Evolutionary conservation across 176 grass and related monocot species (phyloP), one percentile per base, ranked within the genome.

Genomic region (Bothriochloa decipiens): DNA sequence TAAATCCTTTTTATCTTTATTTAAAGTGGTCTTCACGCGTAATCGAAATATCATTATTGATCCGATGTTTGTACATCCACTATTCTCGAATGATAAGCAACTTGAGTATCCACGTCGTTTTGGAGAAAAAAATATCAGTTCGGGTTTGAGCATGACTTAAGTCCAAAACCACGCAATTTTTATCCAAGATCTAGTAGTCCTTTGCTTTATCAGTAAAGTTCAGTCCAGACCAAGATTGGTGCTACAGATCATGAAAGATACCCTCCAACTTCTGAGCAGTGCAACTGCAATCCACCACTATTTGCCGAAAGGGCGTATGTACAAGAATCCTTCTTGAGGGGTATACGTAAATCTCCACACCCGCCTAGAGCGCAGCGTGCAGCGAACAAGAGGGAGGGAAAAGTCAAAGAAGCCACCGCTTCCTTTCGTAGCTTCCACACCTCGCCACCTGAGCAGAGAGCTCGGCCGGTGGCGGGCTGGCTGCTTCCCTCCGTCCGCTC

Each of bases 391-490:
- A 77, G 10, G 29, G 35, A 23, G 14, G 76, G 8, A 23, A 63
- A 4, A 20, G 37, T 15, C 29, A 28, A 26, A 65, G 40, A 37
- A 65, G n/a, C 10, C 77, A 81, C 67, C 67, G 22, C 68, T 41
- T 45, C 58, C 43, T 3, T 74, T 42, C 43, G 32, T 33, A 25
- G 23, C 77, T 81, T 80, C 32, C 69, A 17, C 41, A 39, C 70
- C 42, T 63, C 65, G 41, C 74, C 83, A 25, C 74, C 84, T 81
- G 70, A 36, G 35, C 35, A 36, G 35, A 36, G 35, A 87, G 35
- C 70, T 55, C 35, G 70, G 61, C 45, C 23, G 60, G 69, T 81
- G 57, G 60, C 35, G 13, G 50, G 69, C 77, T 11, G 12, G 35
- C 60, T n/a, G 70, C 70, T 75, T 52, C 45, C 3, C 12, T 72